Evolutionary conservation across 352 stramenopile species (phyloP).

Genomic region (Phytophthora uliginosa): DNA sequence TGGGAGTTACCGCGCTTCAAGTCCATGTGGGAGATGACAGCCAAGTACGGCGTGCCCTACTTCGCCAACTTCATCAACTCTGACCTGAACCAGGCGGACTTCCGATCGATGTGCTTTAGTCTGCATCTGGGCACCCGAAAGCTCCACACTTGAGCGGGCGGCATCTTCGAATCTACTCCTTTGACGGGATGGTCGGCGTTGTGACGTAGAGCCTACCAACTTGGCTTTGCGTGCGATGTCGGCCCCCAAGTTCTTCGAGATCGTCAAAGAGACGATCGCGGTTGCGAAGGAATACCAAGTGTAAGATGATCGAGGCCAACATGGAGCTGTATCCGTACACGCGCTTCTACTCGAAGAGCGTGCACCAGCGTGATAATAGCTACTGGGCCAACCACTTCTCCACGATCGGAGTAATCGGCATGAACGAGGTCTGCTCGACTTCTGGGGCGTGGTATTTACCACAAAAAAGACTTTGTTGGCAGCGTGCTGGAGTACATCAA

Average conservation of each 20-base stretch:
- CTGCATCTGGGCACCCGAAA: constrained; percentile 40
- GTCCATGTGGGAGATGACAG: constrained; percentile 40
- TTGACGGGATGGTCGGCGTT: constrained; percentile 38
- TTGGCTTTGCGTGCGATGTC: constrained; percentile 33
- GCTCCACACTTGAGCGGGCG: constrained; percentile 36
- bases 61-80: no score
- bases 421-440: constrained; percentile 38
- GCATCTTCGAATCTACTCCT: constrained; percentile 39
- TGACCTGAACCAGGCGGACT: constrained; percentile 37
- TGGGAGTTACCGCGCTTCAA: constrained; percentile 37
- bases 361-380: constrained; percentile 34
- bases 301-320: constrained; percentile 35
- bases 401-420: constrained; percentile 41
- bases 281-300: constrained; percentile 43
- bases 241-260: constrained; percentile 33
- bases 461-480: constrained; percentile 41
- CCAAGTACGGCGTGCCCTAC: no score
- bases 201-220: constrained; percentile 42
- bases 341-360: constrained; percentile 39
- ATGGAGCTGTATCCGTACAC: constrained; percentile 47
- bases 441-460: constrained; percentile 35
- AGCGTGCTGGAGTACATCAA: constrained; percentile 40
- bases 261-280: constrained; percentile 33
- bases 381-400: constrained; percentile 49
- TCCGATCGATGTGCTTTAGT: constrained; percentile 41